Base-by-base conservation (phyloP, 106 monocot species). In the Alisma plantagoaquatica region DNA sequence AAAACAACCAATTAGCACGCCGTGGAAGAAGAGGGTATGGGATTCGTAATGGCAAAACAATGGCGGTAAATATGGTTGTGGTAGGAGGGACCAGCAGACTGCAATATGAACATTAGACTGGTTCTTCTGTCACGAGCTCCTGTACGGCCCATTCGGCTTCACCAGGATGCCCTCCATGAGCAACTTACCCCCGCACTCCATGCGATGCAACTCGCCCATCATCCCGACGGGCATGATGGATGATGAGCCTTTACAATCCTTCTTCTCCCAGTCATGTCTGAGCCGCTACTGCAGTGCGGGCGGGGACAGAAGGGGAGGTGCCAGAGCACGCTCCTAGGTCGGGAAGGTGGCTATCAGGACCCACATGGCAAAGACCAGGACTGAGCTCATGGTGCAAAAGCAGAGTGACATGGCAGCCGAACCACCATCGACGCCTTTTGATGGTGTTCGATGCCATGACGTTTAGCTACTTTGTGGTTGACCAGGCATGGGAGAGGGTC, bases 301-400 rank as follows among this genome's bases (percentile, higher is more conserved):
- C 14, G 49, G 43, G 12, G 26, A 27, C 29, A 46, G 59, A 41
- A 53, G 29, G 9, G 23, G 9, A 10, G 52, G n/a, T 2, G 51
- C 10, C 15, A 53, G 25, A 16, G 16, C 63, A 16, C 23, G 15
- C 12, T 60, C 43, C 28, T 15, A 23, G 22, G 27, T 22, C 4
- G 76, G 68, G 33, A 92, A 73, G 0, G 86, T 70, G 10, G 70
- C 50, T 0, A 70, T 76, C 6, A 93, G 71, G 17, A 56, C 64
- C 78, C 78, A 86, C 82, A 77, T 75, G 24, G 56, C 30, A 20
- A 87, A 76, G 3, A 64, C 65, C 11, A 83, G 64, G 11, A 83
- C 33, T 2, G 74, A 52, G 44, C 68, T 87, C 79, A 93, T 83
- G 15, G 79, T 77, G 71, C 75, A n/a, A n/a, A n/a, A n/a, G n/a